Evolutionary conservation across 257 asterid genomes (phyloP).

Genomic region (Jacaranda copaia): DNA sequence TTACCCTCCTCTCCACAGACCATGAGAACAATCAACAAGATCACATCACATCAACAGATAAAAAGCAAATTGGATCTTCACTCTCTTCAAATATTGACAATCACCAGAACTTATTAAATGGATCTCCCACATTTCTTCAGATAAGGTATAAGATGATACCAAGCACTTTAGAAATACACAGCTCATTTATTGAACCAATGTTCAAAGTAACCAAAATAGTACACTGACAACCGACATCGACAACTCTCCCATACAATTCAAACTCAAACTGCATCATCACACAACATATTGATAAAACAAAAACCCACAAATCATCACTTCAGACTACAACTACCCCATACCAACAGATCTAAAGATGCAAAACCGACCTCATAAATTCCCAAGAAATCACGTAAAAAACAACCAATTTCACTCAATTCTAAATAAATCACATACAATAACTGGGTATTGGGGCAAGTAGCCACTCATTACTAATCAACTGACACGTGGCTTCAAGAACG

Average conservation of each 20-base stretch:
- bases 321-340: slow-evolving; percentile 4
- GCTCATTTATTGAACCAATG: neutral
- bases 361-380: slow-evolving; percentile 1
- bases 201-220: neutral
- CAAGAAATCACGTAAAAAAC: neutral
- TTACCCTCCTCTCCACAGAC: neutral
- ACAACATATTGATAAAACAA: neutral
- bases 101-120: neutral
- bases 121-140: neutral
- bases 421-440: neutral
- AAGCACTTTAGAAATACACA: slow-evolving; percentile 1
- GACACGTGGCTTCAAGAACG: slow-evolving; percentile 21
- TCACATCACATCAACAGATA: slow-evolving; percentile 11
- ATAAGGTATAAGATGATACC: neutral
- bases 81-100: neutral
- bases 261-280: slow-evolving; percentile 17
- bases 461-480: neutral
- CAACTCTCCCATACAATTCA: neutral
- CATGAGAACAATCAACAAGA: neutral
- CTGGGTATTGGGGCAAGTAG: neutral
- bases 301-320: neutral
- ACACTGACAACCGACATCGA: neutral
- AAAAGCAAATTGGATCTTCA: neutral
- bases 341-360: slow-evolving; percentile 29
- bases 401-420: slow-evolving; percentile 8